A percentile compares a stretch with the other conserved stretches of the same genome.
phyloP scores from a whole-genome alignment of 805 yeast genomes.

The Sugiyamaella chiloensis region DNA sequence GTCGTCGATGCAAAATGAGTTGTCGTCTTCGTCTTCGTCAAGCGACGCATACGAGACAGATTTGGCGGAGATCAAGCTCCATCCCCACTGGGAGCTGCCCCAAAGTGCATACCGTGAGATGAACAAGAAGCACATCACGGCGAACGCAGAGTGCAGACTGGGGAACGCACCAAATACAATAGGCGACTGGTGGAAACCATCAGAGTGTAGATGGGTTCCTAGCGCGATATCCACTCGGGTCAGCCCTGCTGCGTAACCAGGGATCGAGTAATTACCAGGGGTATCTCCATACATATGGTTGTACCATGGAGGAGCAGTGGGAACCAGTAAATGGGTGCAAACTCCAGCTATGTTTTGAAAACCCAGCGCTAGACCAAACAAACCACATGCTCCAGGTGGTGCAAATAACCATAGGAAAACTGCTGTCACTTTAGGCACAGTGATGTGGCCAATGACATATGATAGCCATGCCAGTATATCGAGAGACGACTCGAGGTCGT shows the following conservation, averaged over 20 bases:
- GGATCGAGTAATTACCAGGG: slow-evolving; percentile 56
- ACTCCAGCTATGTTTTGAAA: slow-evolving; percentile 59
- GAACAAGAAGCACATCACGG: slow-evolving; percentile 41
- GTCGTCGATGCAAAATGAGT: not conserved
- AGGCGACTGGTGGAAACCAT: slow-evolving; percentile 65
- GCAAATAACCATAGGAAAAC: slow-evolving; percentile 64
- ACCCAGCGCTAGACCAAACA: slow-evolving; percentile 56
- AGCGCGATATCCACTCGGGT: slow-evolving; percentile 60
- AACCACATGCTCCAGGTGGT: slow-evolving; percentile 57
- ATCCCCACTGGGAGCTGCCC: slow-evolving; percentile 29
- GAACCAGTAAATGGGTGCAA: slow-evolving; percentile 56
- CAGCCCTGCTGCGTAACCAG: slow-evolving; percentile 70
- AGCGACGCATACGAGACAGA: not conserved
- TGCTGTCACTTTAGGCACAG: slow-evolving; percentile 59
- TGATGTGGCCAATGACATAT: slow-evolving; percentile 59
- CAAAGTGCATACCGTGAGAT: slow-evolving; percentile 40
- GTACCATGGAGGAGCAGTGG: slow-evolving; percentile 77
- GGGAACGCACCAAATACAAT: slow-evolving; percentile 65
- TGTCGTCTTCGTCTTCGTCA: not conserved
- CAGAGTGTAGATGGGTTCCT: slow-evolving; percentile 57
- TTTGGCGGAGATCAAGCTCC: slow-evolving; percentile 7
- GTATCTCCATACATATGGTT: slow-evolving; percentile 59
- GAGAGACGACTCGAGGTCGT: slow-evolving; percentile 26
- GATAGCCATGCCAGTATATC: slow-evolving; percentile 61
- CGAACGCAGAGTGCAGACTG: slow-evolving; percentile 21